Percentiles rank a stretch among this genome's conserved stretches.
Evolutionary conservation across 768 basidiomycete genomes (phyloP).

Genomic region (Hysterangium stoloniferum): DNA sequence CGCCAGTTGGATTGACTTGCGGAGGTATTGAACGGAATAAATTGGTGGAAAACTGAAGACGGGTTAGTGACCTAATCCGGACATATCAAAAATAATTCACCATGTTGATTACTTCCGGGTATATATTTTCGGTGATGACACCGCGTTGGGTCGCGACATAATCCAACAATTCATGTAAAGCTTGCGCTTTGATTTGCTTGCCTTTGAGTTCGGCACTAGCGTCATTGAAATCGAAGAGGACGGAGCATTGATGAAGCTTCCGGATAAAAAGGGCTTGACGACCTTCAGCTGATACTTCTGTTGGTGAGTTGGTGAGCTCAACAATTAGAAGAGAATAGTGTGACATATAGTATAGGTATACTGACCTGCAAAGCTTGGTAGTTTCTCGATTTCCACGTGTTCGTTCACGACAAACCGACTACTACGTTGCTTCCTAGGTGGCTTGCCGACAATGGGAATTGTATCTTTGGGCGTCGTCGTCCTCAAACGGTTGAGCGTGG

Average conservation of each 20-base stretch:
- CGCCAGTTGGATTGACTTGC: conserved; percentile 95
- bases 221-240: conserved; percentile 98
- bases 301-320: conserved; percentile 2
- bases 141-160: conserved; percentile 96
- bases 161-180: conserved; percentile 96
- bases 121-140: conserved; percentile 93
- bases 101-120: conserved; percentile 99
- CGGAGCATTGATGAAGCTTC: conserved; percentile 93
- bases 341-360: no score
- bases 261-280: conserved; percentile 86
- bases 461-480: conserved; percentile 83
- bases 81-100: conserved; percentile 36
- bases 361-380: conserved; percentile 85
- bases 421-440: conserved; percentile 95
- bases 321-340: background rate
- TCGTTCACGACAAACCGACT: conserved; percentile 95
- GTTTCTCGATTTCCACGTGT: conserved; percentile 90
- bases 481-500: conserved; percentile 65
- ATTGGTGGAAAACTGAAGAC: conserved; percentile 86
- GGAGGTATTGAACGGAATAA: conserved; percentile 99
- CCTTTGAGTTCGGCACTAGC: conserved; percentile 91
- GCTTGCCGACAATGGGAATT: conserved; percentile 93
- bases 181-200: conserved; percentile 98
- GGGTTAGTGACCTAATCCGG: background rate
- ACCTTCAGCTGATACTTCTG: conserved; percentile 86